phyloP scores from a whole-genome alignment of 2,329 filamentous ascomycete species.

The Nigrograna mackinnonii region DNA sequence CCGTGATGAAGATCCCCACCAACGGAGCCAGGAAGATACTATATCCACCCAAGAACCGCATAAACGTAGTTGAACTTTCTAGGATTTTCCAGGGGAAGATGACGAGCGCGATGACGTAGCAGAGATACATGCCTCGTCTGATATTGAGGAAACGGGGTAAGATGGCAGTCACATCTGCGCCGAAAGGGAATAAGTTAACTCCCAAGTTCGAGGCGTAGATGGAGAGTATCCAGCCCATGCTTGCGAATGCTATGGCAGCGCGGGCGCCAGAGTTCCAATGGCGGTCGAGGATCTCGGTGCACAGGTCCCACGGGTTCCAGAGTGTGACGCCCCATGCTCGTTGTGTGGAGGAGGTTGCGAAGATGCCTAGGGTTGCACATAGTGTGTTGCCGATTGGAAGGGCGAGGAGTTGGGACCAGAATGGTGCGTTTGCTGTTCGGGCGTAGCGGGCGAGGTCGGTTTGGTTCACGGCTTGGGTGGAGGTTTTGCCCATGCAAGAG shows the following conservation, averaged over 20 bases:
- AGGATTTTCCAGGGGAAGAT: constrained; percentile 36
- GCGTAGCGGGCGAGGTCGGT: constrained; percentile 12
- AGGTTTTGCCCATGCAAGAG: constrained; percentile 8
- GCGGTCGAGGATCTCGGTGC: constrained; percentile 7
- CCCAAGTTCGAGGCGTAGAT: constrained; percentile 46
- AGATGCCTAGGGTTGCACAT: constrained; percentile 26
- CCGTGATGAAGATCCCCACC: constrained; percentile 12
- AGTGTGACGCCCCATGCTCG: constrained; percentile 1
- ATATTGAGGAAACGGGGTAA: constrained; percentile 46
- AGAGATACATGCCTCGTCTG: constrained; percentile 42
- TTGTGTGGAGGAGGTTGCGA: constrained; percentile 15
- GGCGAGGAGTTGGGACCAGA: constrained; percentile 4
- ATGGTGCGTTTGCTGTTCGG: constrained; percentile 2
- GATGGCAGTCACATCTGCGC: constrained; percentile 41
- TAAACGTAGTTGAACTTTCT: constrained; percentile 10
- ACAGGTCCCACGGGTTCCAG: constrained; percentile 8
- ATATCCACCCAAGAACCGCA: constrained; percentile 19
- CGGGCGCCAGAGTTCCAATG: constrained; percentile 31
- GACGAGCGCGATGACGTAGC: constrained; percentile 32
- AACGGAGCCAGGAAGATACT: constrained; percentile 24
- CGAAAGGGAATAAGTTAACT: constrained; percentile 42
- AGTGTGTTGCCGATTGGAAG: constrained; percentile 5
- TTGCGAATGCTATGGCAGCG: constrained; percentile 40
- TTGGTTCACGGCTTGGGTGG: constrained; percentile 8
- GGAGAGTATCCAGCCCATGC: constrained; percentile 26